Conservation (phyloP, 2,329 filamentous ascomycete species). For the Pseudodiploospora longispora region DNA sequence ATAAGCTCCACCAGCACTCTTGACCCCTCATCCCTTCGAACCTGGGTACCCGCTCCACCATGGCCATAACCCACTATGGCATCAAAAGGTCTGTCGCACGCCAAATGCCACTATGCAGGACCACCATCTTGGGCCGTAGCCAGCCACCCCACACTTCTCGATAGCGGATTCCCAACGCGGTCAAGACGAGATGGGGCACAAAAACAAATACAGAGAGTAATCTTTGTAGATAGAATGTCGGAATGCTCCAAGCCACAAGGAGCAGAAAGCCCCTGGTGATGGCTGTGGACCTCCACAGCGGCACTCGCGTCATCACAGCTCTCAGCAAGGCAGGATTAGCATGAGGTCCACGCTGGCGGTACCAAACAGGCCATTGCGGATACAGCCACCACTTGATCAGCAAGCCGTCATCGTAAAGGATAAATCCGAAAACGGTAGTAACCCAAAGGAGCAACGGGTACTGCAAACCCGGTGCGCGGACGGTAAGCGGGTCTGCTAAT, state of each 20-base stretch:
- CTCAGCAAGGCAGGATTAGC: not conserved
- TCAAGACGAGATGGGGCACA: not conserved
- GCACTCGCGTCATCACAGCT: not conserved
- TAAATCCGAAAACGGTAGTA: not conserved
- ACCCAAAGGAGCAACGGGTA: not conserved
- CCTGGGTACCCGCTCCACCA: no score
- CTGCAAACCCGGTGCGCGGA: not conserved
- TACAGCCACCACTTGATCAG: not conserved
- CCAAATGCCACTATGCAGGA: not conserved
- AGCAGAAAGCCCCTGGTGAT: not conserved
- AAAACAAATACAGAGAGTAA: not conserved
- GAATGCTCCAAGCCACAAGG: not conserved
- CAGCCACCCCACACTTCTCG: not conserved
- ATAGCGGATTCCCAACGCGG: not conserved
- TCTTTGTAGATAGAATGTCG: not conserved
- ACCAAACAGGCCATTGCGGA: not conserved
- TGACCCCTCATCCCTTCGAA: no score
- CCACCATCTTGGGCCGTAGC: not conserved
- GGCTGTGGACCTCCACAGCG: not conserved
- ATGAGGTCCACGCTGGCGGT: not conserved
- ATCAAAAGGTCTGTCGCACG: not conserved
- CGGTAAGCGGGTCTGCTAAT: not conserved
- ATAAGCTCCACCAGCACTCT: no score
- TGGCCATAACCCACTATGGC: not conserved
- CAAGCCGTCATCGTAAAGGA: not conserved